phyloP scores from a whole-genome alignment of 2,329 filamentous ascomycete species.

The Phoma sp. region DNA sequence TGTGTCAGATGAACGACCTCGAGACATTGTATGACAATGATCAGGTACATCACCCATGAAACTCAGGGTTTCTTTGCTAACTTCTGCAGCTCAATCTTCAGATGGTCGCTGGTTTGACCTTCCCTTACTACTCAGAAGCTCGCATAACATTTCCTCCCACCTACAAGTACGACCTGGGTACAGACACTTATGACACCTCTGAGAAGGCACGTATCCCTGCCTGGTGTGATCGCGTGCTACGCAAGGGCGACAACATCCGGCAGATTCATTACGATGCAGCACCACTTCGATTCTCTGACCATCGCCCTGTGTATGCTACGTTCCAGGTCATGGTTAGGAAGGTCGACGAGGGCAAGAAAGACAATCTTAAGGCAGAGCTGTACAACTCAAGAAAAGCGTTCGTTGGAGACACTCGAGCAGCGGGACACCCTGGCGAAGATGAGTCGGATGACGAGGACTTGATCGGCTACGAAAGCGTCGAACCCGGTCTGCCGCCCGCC shows the following conservation, averaged over 20 bases:
- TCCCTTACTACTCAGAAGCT: constrained; percentile 90
- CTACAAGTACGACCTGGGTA: constrained; percentile 92
- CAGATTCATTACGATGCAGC: constrained; percentile 85
- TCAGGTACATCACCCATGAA: constrained; percentile 63
- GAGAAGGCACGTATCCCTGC: constrained; percentile 95
- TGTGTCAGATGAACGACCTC: constrained; percentile 76
- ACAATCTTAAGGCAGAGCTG: constrained; percentile 74
- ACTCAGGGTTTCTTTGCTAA: constrained; percentile 30
- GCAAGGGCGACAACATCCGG: constrained; percentile 81
- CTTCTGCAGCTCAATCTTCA: constrained; percentile 78
- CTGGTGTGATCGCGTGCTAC: constrained; percentile 93
- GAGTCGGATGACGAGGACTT: constrained; percentile 80
- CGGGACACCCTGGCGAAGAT: constrained; percentile 55
- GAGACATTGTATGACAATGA: constrained; percentile 88
- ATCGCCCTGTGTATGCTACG: constrained; percentile 89
- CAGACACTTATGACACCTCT: constrained; percentile 89
- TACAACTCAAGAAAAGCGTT: constrained; percentile 73
- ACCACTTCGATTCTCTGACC: constrained; percentile 87
- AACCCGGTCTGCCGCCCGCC: constrained; percentile 73
- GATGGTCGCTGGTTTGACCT: constrained; percentile 91
- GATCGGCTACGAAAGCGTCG: constrained; percentile 80
- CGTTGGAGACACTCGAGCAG: constrained; percentile 68
- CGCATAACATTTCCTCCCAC: constrained; percentile 89
- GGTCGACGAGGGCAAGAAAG: constrained; percentile 75
- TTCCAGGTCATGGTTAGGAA: constrained; percentile 86